Evolutionary conservation across 352 stramenopile species (phyloP).

Genomic region (Blastocystis hominis): DNA sequence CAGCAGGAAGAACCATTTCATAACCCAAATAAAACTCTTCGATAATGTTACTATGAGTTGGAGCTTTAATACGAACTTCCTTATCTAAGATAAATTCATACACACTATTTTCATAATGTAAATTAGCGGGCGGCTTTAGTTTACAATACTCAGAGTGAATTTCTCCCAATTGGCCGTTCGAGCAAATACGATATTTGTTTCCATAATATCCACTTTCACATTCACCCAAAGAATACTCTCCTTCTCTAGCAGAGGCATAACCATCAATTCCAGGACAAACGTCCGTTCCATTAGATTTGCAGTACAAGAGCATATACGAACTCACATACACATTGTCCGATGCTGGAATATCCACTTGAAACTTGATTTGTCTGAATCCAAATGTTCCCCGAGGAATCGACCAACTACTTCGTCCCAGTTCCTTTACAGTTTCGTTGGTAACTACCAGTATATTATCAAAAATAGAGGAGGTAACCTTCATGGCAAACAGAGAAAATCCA

Average conservation of each 20-base stretch:
- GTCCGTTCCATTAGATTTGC: not conserved
- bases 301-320: not conserved
- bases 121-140: not conserved
- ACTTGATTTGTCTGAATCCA: not conserved
- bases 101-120: not conserved
- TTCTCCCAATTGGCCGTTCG: not conserved
- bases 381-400: not conserved
- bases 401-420: not conserved
- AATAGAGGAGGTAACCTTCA: not conserved
- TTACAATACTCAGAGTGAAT: not conserved
- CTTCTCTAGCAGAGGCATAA: not conserved
- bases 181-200: slow-evolving; percentile 35
- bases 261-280: not conserved
- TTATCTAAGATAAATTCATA: not conserved
- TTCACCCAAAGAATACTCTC: not conserved
- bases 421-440: not conserved
- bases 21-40: slow-evolving; percentile 7
- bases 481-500: not conserved
- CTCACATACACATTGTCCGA: not conserved
- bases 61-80: not conserved
- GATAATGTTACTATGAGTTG: not conserved
- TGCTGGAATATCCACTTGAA: not conserved
- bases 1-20: not conserved
- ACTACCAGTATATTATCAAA: not conserved
- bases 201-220: slow-evolving; percentile 25